These are phyloP conservation scores for Halocafeteria seosinensis DNA, from an alignment of 108 stramenopile species.

Conservation along the genomic window DNA sequence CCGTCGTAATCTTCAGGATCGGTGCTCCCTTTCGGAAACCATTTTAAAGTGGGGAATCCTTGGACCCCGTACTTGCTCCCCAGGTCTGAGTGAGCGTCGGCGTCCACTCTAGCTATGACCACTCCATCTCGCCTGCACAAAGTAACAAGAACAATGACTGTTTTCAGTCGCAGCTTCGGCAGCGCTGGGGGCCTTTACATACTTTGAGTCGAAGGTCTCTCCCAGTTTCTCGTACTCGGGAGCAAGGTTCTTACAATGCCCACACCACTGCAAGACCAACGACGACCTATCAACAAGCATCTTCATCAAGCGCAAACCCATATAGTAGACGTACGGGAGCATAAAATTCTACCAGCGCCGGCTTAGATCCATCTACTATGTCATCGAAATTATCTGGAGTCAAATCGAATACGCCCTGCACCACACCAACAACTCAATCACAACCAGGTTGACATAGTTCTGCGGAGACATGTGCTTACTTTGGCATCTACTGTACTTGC, in stretches of 20 bases:
- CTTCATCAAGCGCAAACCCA: no score
- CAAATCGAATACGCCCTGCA: neutral
- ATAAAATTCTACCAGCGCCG: constrained; percentile 13
- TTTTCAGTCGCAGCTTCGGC: neutral
- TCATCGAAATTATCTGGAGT: constrained; percentile 9
- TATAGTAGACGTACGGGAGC: constrained; percentile 13
- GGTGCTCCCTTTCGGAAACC: constrained; percentile 24
- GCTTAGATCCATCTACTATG: constrained; percentile 4
- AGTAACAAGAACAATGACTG: neutral
- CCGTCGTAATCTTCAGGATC: constrained; percentile 26
- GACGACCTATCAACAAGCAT: no score
- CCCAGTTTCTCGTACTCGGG: constrained; percentile 18
- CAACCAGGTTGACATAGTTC: no score
- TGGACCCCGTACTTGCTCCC: constrained; percentile 18
- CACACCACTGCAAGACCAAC: constrained; percentile 2
- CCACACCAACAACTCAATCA: no score
- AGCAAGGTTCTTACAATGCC: constrained; percentile 24
- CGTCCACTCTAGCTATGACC: constrained; percentile 25
- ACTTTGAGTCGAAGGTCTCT: constrained; percentile 5
- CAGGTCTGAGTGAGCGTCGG: constrained; percentile 8
- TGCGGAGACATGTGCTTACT: no score
- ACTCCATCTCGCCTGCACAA: constrained; percentile 1
- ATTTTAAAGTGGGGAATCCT: constrained; percentile 32
- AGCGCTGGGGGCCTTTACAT: neutral
- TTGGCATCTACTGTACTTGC: no score